Conservation (phyloP, 345 rosid genomes). For the Ricinus communis region DNA sequence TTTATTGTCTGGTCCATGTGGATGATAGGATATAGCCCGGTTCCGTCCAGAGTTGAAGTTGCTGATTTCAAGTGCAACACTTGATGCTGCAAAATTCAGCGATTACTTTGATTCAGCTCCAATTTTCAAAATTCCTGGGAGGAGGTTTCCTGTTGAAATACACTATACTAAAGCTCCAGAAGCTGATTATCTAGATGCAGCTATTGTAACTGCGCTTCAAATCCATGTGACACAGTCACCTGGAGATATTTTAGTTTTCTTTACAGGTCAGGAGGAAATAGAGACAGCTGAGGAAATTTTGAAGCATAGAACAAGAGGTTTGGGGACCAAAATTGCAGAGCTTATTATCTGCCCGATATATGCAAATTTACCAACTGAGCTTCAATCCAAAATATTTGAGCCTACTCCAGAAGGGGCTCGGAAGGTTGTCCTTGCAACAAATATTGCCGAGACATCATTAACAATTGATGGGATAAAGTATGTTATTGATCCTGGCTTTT, state of each 20-base stretch:
- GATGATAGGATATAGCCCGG: conserved; percentile 73
- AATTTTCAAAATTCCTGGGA: conserved; percentile 92
- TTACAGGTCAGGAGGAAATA: conserved; percentile 97
- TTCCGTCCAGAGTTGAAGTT: conserved; percentile 83
- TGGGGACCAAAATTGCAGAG: conserved; percentile 93
- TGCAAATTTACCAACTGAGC: conserved; percentile 95
- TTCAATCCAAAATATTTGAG: conserved; percentile 95
- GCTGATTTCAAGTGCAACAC: conserved; percentile 94
- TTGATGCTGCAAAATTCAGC: conserved; percentile 96
- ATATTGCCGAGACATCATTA: conserved; percentile 95
- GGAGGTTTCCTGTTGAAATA: conserved; percentile 92
- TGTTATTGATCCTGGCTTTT: conserved; percentile 94
- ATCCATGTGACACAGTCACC: conserved; percentile 77
- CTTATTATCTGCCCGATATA: conserved; percentile 94
- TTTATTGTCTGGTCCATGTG: conserved; percentile 16
- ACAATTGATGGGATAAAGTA: conserved; percentile 92
- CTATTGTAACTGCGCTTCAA: conserved; percentile 83
- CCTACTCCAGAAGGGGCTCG: conserved; percentile 97
- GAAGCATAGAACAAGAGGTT: conserved; percentile 83
- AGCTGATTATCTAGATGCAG: conserved; percentile 96
- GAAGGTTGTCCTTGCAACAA: conserved; percentile 92
- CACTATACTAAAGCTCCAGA: conserved; percentile 95
- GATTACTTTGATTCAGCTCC: conserved; percentile 97
- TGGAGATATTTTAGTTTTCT: conserved; percentile 88
- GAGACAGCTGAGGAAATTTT: conserved; percentile 91